Conservation (phyloP, 2,329 filamentous ascomycete species). For the Colletotrichum musae region DNA sequence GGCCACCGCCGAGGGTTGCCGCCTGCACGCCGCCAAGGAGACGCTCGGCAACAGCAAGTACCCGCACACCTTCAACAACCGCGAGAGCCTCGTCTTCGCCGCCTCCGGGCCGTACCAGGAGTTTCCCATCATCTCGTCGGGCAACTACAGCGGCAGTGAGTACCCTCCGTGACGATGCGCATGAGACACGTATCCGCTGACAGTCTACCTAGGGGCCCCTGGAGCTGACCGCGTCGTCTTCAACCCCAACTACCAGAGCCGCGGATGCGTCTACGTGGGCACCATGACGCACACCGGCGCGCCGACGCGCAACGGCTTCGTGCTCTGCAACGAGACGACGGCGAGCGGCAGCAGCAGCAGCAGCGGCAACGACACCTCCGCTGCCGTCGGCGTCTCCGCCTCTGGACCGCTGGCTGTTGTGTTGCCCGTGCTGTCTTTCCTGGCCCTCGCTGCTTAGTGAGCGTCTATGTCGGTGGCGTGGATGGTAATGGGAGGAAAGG, state of each 20-base stretch:
- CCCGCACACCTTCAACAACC: slow-evolving; percentile 57
- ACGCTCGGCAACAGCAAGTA: slow-evolving; percentile 45
- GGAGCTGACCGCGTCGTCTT: slow-evolving; percentile 78
- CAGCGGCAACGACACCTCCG: slow-evolving; percentile 7
- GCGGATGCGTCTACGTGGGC: slow-evolving; percentile 68
- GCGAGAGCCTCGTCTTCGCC: slow-evolving; percentile 54
- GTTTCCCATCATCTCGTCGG: slow-evolving; percentile 53
- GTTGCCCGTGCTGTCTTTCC: slow-evolving; percentile 11
- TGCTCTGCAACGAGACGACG: slow-evolving; percentile 63
- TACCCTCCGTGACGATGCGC: slow-evolving; percentile 25
- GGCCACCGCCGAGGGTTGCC: slow-evolving; percentile 41
- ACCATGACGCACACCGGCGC: slow-evolving; percentile 80
- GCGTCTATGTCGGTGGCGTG: background rate
- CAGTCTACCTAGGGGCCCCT: slow-evolving; percentile 63
- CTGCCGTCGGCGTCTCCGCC: background rate
- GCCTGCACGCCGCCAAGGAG: slow-evolving; percentile 30
- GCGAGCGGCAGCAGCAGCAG: background rate
- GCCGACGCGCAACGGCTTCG: slow-evolving; percentile 74
- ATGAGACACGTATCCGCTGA: slow-evolving; percentile 17
- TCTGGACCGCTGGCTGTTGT: background rate
- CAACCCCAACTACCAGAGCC: slow-evolving; percentile 54
- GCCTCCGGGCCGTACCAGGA: slow-evolving; percentile 54
- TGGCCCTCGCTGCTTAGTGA: slow-evolving; percentile 22
- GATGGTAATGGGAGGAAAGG: background rate
- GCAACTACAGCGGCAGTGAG: slow-evolving; percentile 54